A percentile compares a stretch with the other conserved stretches of the same genome.
These are phyloP conservation scores for Ajuga chamaepitys DNA, from an alignment of 257 asterid species.

Conservation along the genomic window DNA sequence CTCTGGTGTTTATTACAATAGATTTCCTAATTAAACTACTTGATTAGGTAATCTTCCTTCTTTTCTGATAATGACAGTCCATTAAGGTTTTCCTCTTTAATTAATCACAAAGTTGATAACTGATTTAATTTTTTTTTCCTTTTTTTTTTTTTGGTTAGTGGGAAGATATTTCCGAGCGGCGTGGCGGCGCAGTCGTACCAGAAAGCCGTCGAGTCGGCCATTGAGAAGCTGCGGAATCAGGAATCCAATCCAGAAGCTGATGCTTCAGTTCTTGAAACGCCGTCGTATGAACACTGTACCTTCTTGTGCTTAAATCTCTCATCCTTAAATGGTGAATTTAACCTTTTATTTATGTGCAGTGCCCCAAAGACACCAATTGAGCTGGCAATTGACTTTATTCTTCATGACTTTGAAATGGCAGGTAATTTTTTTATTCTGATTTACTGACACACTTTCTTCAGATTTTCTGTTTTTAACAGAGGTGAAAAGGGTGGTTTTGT, in stretches of 20 bases:
- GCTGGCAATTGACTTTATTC: conserved; percentile 91
- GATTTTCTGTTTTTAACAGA: neutral
- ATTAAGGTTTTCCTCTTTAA: conserved; percentile 12
- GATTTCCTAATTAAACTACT: conserved; percentile 1
- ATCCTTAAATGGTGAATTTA: neutral
- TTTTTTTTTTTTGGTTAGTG: conserved; percentile 30
- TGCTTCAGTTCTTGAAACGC: conserved; percentile 29
- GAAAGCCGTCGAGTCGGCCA: conserved; percentile 83
- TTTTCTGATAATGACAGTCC: conserved; percentile 25
- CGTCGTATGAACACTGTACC: conserved; percentile 27
- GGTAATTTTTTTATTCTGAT: conserved; percentile 32
- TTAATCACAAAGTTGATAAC: neutral
- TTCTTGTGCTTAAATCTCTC: neutral
- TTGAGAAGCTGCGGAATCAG: conserved; percentile 45
- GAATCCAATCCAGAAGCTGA: conserved; percentile 31
- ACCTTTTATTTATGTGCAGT: conserved; percentile 20
- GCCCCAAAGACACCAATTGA: conserved; percentile 78
- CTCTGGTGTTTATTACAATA: neutral
- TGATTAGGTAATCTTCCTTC: conserved; percentile 16
- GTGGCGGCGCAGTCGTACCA: conserved; percentile 70
- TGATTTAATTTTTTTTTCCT: neutral
- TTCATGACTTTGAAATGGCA: conserved; percentile 98
- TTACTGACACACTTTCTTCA: neutral
- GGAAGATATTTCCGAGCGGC: conserved; percentile 82
- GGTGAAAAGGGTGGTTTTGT: conserved; percentile 14